These are phyloP conservation scores for Russula ochroleuca DNA, from an alignment of 768 basidiomycete species.

Conservation along the genomic window DNA sequence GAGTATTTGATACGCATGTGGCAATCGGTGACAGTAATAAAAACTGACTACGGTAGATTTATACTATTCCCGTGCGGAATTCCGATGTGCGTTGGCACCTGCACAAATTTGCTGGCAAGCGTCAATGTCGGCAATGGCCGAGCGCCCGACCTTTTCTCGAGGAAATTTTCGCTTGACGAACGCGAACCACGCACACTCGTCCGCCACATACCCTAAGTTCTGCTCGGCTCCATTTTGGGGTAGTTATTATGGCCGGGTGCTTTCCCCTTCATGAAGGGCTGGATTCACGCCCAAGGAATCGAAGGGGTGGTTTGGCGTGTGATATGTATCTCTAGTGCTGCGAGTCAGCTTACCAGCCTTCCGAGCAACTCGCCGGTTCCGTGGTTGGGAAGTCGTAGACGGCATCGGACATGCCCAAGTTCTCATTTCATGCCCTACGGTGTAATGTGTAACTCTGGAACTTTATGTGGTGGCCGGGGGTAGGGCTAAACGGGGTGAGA, in stretches of 20 bases:
- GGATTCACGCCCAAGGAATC: conserved; percentile 28
- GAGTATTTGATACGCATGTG: not conserved
- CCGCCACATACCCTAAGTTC: conserved; percentile 30
- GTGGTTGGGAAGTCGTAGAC: conserved; percentile 33
- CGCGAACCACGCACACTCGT: conserved; percentile 52
- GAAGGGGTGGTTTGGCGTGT: conserved; percentile 36
- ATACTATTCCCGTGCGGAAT: too few relatives aligned
- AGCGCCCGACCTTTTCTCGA: not conserved
- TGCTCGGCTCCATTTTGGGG: conserved; percentile 28
- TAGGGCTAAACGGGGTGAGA: not conserved
- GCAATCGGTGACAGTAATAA: too few relatives aligned
- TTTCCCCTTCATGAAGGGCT: conserved; percentile 33
- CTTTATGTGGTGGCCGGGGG: not conserved
- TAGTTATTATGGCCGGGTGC: conserved; percentile 29
- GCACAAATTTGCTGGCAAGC: not conserved
- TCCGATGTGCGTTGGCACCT: too few relatives aligned
- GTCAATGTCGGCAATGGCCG: conserved; percentile 11
- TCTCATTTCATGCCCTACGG: not conserved
- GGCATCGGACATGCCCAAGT: conserved; percentile 28
- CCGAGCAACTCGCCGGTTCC: not conserved
- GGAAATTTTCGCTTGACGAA: not conserved
- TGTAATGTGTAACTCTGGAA: not conserved
- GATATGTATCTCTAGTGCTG: conserved; percentile 29
- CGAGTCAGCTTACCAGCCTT: conserved; percentile 30
- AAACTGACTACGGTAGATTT: too few relatives aligned